These are phyloP conservation scores for Coniferiporia sulphurascens DNA, from an alignment of 1,284 basidiomycete genomes.

Conservation along the genomic window DNA sequence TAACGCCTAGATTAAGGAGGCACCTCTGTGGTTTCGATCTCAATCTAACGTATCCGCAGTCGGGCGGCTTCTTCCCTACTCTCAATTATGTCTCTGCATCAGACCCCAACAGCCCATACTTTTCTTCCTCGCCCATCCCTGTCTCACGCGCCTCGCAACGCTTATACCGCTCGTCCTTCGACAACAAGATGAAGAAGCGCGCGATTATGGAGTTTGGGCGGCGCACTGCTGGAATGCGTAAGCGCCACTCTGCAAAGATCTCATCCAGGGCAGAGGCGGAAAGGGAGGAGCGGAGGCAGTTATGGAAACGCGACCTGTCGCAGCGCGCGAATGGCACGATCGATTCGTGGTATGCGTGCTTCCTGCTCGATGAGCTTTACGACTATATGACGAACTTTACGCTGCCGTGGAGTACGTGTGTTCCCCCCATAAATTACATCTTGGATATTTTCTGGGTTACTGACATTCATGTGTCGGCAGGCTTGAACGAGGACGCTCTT, in stretches of 20 bases:
- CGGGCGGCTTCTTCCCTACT: slow-evolving; percentile 9
- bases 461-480: background rate
- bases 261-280: background rate
- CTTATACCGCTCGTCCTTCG: background rate
- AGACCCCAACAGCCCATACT: slow-evolving; percentile 3
- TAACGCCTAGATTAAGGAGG: slow-evolving; percentile 2
- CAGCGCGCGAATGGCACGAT: slow-evolving; percentile 28
- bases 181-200: slow-evolving; percentile 2
- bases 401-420: slow-evolving; percentile 28
- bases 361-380: slow-evolving; percentile 31
- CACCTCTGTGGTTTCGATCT: slow-evolving; percentile 20
- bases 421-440: background rate
- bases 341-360: slow-evolving; percentile 34
- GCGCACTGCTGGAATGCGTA: background rate
- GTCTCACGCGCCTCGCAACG: background rate
- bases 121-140: background rate
- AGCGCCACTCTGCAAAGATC: background rate
- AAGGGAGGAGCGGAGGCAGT: background rate
- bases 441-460: background rate
- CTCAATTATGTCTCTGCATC: background rate
- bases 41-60: slow-evolving; percentile 21
- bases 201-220: background rate
- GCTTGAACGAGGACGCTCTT: background rate
- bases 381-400: slow-evolving; percentile 36
- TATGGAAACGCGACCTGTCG: slow-evolving; percentile 23